phyloP scores from a whole-genome alignment of 2,329 filamentous ascomycete species.

The Hymenoscyphus linearis region DNA sequence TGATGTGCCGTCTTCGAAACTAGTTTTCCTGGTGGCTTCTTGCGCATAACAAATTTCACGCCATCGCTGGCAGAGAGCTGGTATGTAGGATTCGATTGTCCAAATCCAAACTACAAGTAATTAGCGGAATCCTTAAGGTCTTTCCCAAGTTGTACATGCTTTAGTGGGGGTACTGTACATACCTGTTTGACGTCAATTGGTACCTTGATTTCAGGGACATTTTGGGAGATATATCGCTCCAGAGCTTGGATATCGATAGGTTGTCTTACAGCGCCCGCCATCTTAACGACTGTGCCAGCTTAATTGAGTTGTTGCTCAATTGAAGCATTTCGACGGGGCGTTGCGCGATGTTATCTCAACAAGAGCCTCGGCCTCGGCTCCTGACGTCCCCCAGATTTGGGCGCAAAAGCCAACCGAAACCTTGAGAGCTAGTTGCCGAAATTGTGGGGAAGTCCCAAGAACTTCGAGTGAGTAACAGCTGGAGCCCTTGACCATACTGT shows the following conservation, averaged over 20 bases:
- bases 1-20: conserved; percentile 92
- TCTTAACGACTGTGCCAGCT: conserved; percentile 29
- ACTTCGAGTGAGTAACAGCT: background rate
- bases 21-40: conserved; percentile 94
- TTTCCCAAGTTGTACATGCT: background rate
- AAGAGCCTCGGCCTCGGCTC: conserved; percentile 9
- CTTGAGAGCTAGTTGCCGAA: conserved; percentile 2
- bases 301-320: background rate
- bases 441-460: background rate
- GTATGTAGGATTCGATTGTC: conserved; percentile 96
- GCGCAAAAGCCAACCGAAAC: background rate
- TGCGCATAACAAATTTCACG: conserved; percentile 79
- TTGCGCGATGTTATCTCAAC: background rate
- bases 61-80: conserved; percentile 71
- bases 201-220: conserved; percentile 78
- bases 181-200: conserved; percentile 90
- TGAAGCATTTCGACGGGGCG: conserved; percentile 10
- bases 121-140: background rate
- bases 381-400: background rate
- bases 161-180: background rate
- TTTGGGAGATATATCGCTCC: conserved; percentile 68
- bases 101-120: conserved; percentile 75
- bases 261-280: conserved; percentile 88
- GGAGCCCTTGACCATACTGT: too few relatives aligned
- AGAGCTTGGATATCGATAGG: conserved; percentile 79